These are phyloP conservation scores for Pseudogymnoascus sp. DNA, from an alignment of 2,329 filamentous ascomycete species.

Conservation along the genomic window DNA sequence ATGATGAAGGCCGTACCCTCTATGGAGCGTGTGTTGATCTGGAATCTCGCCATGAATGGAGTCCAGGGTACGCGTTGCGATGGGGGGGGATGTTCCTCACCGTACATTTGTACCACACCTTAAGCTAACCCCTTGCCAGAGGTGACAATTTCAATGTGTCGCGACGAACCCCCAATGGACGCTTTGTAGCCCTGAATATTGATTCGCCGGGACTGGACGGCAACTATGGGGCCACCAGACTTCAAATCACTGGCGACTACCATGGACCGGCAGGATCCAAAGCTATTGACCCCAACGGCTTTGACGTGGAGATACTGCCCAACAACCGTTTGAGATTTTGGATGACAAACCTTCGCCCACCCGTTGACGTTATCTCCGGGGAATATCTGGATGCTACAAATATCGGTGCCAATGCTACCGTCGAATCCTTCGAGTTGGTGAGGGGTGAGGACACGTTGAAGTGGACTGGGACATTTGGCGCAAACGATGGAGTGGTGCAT, in stretches of 20 bases:
- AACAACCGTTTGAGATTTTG: constrained; percentile 23
- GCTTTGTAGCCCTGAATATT: constrained; percentile 22
- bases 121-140: constrained; percentile 12
- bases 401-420: constrained; percentile 30
- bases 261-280: constrained; percentile 20
- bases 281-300: constrained; percentile 26
- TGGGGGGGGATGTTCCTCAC: neutral
- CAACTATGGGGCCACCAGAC: constrained; percentile 18
- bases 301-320: constrained; percentile 25
- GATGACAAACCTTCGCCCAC: constrained; percentile 29
- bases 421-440: constrained; percentile 29
- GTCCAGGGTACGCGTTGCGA: constrained; percentile 21
- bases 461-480: constrained; percentile 27
- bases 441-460: constrained; percentile 20
- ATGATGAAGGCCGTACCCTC: constrained; percentile 21
- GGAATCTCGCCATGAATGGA: constrained; percentile 19
- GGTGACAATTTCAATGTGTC: constrained; percentile 19
- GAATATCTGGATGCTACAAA: constrained; percentile 23
- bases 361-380: constrained; percentile 25
- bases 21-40: constrained; percentile 24
- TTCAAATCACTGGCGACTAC: constrained; percentile 19
- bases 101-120: neutral
- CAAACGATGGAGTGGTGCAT: constrained; percentile 22
- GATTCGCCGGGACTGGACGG: constrained; percentile 14
- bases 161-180: constrained; percentile 18